A percentile compares a stretch with the other conserved stretches of the same genome.
Conservation (phyloP, 1,284 basidiomycete species). For the Anthracocystis panici-leucophaei region DNA sequence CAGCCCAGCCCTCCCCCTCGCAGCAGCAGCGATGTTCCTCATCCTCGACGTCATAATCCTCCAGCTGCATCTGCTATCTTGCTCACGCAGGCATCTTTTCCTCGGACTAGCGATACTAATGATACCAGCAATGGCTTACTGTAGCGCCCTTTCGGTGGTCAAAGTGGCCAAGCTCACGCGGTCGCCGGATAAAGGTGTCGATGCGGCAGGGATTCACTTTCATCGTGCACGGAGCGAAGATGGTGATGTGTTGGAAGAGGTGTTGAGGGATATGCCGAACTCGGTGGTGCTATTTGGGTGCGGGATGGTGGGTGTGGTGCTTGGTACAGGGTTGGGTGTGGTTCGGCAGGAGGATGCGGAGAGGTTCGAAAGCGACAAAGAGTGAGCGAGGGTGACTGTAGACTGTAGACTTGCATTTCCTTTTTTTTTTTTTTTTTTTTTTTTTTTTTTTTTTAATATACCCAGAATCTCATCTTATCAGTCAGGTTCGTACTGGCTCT, state of each 20-base stretch:
- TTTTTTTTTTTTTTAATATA: too few species aligned
- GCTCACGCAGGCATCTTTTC: neutral
- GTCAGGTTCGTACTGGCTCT: too few species aligned
- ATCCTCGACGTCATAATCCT: conserved; percentile 18
- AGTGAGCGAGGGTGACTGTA: too few species aligned
- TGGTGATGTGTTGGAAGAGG: conserved; percentile 5
- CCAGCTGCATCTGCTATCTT: neutral
- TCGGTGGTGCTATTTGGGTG: conserved; percentile 7
- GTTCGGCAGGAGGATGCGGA: neutral
- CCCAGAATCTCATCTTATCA: too few species aligned
- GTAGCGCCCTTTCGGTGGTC: conserved; percentile 6
- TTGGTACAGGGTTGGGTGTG: neutral
- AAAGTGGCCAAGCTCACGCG: conserved; percentile 10
- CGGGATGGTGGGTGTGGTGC: neutral
- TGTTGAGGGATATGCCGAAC: conserved; percentile 23
- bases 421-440: too few species aligned
- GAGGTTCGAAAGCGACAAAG: conserved; percentile 1
- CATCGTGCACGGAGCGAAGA: neutral
- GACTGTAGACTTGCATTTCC: too few species aligned
- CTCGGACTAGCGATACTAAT: neutral
- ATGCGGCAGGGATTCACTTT: conserved; percentile 33
- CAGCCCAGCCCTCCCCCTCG: conserved; percentile 19
- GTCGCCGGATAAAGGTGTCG: conserved; percentile 11
- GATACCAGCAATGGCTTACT: conserved; percentile 2
- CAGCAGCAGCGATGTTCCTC: conserved; percentile 15